A percentile compares a stretch with the other conserved stretches of the same genome.
These are phyloP conservation scores for Corymbia maculata DNA, from an alignment of 345 rosid genomes.

Conservation along the genomic window DNA sequence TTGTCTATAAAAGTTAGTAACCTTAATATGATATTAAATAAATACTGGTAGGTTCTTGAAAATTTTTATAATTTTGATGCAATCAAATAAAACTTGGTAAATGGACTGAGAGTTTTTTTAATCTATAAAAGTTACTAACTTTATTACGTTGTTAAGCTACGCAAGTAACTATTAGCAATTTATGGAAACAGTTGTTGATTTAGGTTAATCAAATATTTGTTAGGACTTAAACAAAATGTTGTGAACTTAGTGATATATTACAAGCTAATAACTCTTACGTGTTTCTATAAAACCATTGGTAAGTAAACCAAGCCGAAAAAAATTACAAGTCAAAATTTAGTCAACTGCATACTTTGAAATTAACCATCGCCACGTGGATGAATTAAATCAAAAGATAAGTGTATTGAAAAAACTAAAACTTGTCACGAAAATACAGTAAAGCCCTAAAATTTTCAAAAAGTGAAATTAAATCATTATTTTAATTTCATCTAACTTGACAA, in stretches of 20 bases:
- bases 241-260: background rate
- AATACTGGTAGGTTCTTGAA: background rate
- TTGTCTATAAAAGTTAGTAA: no score
- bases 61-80: background rate
- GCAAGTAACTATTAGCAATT: background rate
- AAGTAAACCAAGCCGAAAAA: background rate
- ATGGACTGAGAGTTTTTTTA: background rate
- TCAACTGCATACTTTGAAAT: background rate
- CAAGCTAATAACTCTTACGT: background rate
- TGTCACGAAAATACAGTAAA: accelerated
- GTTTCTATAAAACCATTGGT: background rate
- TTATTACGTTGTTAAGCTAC: background rate
- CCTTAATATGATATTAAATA: no score
- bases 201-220: background rate
- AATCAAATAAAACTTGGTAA: background rate
- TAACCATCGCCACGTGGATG: background rate
- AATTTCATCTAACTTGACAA: no score
- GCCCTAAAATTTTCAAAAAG: accelerated
- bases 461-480: accelerated
- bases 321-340: background rate
- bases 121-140: background rate
- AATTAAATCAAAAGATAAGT: no score
- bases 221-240: background rate
- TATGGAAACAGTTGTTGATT: background rate
- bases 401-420: no score